These are phyloP conservation scores for Poronia punctata DNA, from an alignment of 495 filamentous ascomycete species.

Conservation along the genomic window DNA sequence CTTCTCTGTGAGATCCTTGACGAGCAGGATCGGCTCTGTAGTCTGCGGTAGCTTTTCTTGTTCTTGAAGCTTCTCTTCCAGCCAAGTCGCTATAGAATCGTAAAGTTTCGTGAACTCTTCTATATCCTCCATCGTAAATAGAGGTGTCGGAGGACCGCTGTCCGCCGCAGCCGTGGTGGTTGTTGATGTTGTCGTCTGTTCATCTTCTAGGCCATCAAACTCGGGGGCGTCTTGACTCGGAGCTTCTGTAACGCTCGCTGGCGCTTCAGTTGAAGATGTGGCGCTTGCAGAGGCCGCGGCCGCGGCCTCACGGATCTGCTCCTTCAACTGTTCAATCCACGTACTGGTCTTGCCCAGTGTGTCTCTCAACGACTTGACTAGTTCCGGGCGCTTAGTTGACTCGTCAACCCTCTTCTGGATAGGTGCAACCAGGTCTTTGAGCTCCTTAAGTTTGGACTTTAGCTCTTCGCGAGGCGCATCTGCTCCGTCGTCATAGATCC, in stretches of 20 bases:
- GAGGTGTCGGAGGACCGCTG: constrained; percentile 40
- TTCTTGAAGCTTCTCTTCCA: constrained; percentile 54
- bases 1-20: constrained; percentile 57
- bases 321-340: constrained; percentile 47
- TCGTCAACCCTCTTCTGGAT: constrained; percentile 64
- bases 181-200: constrained; percentile 33
- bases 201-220: constrained; percentile 59
- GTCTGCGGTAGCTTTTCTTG: constrained; percentile 62
- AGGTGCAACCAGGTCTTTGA: constrained; percentile 64
- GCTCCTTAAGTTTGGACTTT: constrained; percentile 60
- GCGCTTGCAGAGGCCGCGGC: constrained; percentile 36
- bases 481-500: constrained; percentile 82
- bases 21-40: constrained; percentile 62
- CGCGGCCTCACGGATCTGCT: constrained; percentile 39
- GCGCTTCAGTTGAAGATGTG: constrained; percentile 32
- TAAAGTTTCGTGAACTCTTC: constrained; percentile 44
- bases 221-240: constrained; percentile 35
- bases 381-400: constrained; percentile 54
- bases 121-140: constrained; percentile 59
- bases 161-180: constrained; percentile 34
- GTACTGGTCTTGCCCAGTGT: constrained; percentile 49
- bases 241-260: constrained; percentile 32
- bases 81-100: constrained; percentile 50
- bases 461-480: constrained; percentile 65
- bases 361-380: constrained; percentile 55